Base-by-base conservation (phyloP, 2,329 filamentous ascomycete genomes). In the Aspergillus felis region DNA sequence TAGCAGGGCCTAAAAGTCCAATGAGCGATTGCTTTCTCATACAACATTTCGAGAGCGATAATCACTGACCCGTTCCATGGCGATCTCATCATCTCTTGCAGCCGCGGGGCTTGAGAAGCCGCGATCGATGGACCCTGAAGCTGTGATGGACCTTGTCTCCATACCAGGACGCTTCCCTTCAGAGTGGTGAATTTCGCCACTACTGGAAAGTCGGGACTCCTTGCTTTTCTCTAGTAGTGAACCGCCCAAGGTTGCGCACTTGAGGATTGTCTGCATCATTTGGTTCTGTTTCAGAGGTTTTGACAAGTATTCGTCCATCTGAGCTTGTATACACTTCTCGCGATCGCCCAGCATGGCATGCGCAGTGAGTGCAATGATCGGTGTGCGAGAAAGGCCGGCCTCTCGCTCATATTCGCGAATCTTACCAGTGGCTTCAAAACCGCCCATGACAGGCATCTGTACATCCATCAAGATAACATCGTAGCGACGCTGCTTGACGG, bases 371-470 rank as follows among this genome's bases (percentile, higher is more conserved):
- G 94, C 94, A 68, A 99, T 96, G 69, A 99, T 97, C 14, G 94
- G 94, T 10, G 93, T 96, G 53, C 93, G 85, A 57, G 90, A 87
- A 35, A 91, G 84, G 55, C 87, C 88, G 65, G 91, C 85, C 63
- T 87, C 89, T 59, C 88, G 87, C 74, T 99, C 94, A 74, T 93
- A 97, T 73, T 97, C 92, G 68, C 94, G 87, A 65, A 99, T 99
- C 80, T 96, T 96, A 65, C 87, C 90, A 4, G 94, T 99, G 14
- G 94, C 92, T 77, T 99, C 94, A 71, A 99, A 97, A 48, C 94
- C 94, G 71, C 94, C 94, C 92, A 97, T 97, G 68, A 97, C 90
- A n/a, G 94, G 94, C 94, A 99, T 99, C 74, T 97, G 94, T 20
- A 99, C 94, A 71, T 99, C 94, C 94, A 99, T 99, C 51, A 99